Evolutionary conservation across 176 grass and related monocot species (phyloP).

Genomic region (Saccharum officinarum): DNA sequence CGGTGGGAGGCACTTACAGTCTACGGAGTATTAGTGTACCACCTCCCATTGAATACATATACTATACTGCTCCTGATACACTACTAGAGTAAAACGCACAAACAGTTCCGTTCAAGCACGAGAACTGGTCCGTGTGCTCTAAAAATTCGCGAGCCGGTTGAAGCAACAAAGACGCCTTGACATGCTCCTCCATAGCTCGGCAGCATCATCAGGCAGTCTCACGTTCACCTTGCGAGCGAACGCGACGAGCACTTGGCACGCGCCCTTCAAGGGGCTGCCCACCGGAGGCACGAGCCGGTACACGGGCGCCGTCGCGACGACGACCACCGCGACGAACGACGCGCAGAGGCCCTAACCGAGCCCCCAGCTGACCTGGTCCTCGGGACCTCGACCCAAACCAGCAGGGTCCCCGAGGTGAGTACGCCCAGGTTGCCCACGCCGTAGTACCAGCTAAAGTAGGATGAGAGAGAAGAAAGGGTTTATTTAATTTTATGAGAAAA

Average conservation of each 20-base stretch:
- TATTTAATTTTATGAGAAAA: too few species aligned
- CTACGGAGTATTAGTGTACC: too few species aligned
- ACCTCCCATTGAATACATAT: too few species aligned
- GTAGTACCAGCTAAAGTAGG: conserved; percentile 41
- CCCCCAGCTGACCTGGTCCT: conserved; percentile 52
- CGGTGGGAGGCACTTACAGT: neutral
- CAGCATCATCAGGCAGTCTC: neutral
- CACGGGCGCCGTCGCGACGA: neutral
- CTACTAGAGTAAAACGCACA: too few species aligned
- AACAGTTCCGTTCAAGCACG: conserved; percentile 36
- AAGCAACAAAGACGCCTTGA: conserved; percentile 1
- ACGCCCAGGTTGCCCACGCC: conserved; percentile 14
- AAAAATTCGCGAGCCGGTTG: neutral
- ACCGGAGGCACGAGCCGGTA: conserved; percentile 4
- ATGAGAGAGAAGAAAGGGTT: too few species aligned
- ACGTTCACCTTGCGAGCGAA: conserved; percentile 20
- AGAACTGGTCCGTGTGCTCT: conserved; percentile 35
- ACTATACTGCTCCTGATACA: too few species aligned
- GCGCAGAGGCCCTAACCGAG: conserved; percentile 54
- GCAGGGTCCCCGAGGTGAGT: conserved; percentile 45
- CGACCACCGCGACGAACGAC: conserved; percentile 28
- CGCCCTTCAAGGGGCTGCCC: conserved; percentile 24
- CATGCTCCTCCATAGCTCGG: neutral
- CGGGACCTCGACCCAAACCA: conserved; percentile 43
- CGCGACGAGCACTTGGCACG: conserved; percentile 33